Evolutionary conservation across 2,329 filamentous ascomycete genomes (phyloP).

Genomic region (Periconia sp.): DNA sequence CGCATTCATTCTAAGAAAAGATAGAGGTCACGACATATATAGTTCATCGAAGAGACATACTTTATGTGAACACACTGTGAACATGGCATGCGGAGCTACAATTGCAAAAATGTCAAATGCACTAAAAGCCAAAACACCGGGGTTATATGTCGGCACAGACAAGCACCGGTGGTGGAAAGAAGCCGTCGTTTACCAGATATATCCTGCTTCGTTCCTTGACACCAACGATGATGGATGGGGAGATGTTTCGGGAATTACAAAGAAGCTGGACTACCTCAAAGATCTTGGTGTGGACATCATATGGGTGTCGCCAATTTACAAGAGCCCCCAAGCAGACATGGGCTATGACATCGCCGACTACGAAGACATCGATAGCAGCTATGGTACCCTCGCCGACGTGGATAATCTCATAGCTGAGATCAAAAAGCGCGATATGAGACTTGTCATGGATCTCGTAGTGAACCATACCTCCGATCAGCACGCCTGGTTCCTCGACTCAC

Average conservation of each 20-base stretch:
- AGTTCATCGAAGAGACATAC: too few relatives aligned
- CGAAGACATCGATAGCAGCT: slow-evolving; percentile 46
- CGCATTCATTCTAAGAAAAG: too few relatives aligned
- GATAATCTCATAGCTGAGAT: slow-evolving; percentile 45
- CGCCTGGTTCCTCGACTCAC: slow-evolving; percentile 64
- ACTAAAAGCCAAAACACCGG: slow-evolving; percentile 6
- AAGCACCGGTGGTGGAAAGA: slow-evolving; percentile 65
- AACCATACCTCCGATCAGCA: slow-evolving; percentile 54
- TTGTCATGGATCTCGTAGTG: slow-evolving; percentile 50
- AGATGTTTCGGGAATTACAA: slow-evolving; percentile 63
- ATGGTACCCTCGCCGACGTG: slow-evolving; percentile 47
- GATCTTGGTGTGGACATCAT: slow-evolving; percentile 51
- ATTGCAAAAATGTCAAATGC: too few relatives aligned
- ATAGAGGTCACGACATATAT: too few relatives aligned
- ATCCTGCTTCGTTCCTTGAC: slow-evolving; percentile 66
- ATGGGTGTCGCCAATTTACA: slow-evolving; percentile 51
- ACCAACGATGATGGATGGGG: slow-evolving; percentile 63
- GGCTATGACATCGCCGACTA: slow-evolving; percentile 51
- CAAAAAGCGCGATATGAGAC: slow-evolving; percentile 45
- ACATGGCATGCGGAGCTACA: too few relatives aligned
- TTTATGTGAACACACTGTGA: too few relatives aligned
- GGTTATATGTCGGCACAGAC: slow-evolving; percentile 38
- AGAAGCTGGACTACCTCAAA: slow-evolving; percentile 62
- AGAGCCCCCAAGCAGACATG: slow-evolving; percentile 53
- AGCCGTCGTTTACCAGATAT: slow-evolving; percentile 66